Evolutionary conservation across 2,329 filamentous ascomycete genomes (phyloP), one percentile per base, ranked within the genome.

Genomic region (Alternaria ethzedia): DNA sequence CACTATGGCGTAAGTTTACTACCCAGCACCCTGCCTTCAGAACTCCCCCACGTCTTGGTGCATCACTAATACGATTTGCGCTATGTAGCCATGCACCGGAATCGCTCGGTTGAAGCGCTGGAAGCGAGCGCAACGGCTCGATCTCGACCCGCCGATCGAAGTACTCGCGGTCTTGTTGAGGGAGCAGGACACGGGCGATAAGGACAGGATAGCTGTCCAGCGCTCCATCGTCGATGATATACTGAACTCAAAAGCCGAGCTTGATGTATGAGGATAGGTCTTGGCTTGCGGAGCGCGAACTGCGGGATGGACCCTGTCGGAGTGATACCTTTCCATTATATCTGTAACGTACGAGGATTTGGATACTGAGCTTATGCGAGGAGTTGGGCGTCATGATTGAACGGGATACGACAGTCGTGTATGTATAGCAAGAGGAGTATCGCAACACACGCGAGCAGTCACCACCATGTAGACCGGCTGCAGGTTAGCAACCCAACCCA

Each of bases 101-200:
- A 93, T 95, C 56, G 82, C 89, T 41, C 89, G 96, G 51, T 83
- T 91, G 71, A 92, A 91, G 82, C 90, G 96, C 32, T 99, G 96
- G 96, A 88, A 92, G 76, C 89, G 96, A 49, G 96, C 96, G 5
- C 86, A 97, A 57, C 86, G 85, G 59, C 83, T 99, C n/a, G 90
- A 91, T 4, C 84, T 99, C n/a, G 86, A 90, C 30, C 96, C 96
- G 2, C 95, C 96, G 0, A 86, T 97, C 25, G 95, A 98, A 79
- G 94, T 97, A 4, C 85, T 98, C 6, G 92, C 94, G 0, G 91
- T 98, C 15, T 81, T 98, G 50, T 73, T 97, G 58, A 90, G 89
- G 75, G 90, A 93, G 75, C 88, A 91, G 74, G 82, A 63, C 21
- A 57, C n/a, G 12, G 41, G 86, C 6, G 64, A 58, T 8, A 86